Base-by-base conservation (phyloP, 2,329 filamentous ascomycete genomes). In the Diaporthe citriasiana region DNA sequence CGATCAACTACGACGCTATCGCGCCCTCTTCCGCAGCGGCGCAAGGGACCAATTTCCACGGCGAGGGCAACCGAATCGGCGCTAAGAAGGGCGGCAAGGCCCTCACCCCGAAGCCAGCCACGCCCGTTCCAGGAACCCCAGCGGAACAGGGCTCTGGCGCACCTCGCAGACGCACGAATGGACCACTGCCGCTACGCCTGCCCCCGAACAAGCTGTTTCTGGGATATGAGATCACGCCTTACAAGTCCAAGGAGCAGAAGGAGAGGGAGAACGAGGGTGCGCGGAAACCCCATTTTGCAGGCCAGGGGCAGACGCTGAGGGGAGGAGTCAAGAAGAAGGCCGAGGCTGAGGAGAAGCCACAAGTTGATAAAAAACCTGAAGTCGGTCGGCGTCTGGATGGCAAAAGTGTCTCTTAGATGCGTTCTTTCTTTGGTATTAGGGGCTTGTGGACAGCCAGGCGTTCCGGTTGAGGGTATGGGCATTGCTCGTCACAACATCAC, bases 1-100 rank as follows among this genome's bases (percentile, higher is more conserved):
- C 95, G n/a, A 98, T 99, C 87, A 98, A 98, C 86, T 99, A 98
- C 84, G 90, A 91, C 70, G 90, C 95, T 42, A 97, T 99, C 77
- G 94, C 95, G 0, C 95, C 97, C 0, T 92, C 92, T 4, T 89
- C 94, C 9, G 90, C 88, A 2, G 88, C 91, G 19, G 92, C 91
- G 19, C 90, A 90, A 8, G 87, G 93, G 0, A 95, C 94, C 1
- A 93, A 97, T 81, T 98, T 98, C 82, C 83, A 93, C 0, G 90
- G 91, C 3, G 90, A 92, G 47, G 97, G 97, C 0, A 94, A 98
- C 80, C 93, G 93, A 77, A 85, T 99, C n/a, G 92, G 89, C 75
- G 87, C 92, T 1, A 97, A 97, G 86, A 97, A 97, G 84, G 89
- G 90, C 15, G 92, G 91, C 80, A 98, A 97, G 82, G 88, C 89